Evolutionary conservation across 768 basidiomycete genomes (phyloP).

Genomic region (Filobasidium floriforme): DNA sequence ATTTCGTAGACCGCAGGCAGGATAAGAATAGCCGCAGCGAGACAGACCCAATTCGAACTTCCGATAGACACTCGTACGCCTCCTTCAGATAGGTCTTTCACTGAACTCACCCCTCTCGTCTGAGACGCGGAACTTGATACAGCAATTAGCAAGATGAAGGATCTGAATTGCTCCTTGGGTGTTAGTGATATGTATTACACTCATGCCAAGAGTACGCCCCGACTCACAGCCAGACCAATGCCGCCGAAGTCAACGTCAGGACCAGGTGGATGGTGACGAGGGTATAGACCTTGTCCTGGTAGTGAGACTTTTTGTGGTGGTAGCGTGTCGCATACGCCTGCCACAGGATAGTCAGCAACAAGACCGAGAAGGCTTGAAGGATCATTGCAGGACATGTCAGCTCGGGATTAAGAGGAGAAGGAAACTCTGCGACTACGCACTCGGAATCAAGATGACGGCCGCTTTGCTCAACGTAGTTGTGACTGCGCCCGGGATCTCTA

Average conservation of each 20-base stretch:
- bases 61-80: background rate
- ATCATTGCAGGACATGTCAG: background rate
- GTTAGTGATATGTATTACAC: too few species aligned
- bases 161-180: too few species aligned
- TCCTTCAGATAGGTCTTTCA: background rate
- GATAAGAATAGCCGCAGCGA: background rate
- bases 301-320: background rate
- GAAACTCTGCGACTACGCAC: background rate
- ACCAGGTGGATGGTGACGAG: constrained; percentile 1
- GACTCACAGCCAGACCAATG: background rate
- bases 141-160: background rate
- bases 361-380: background rate
- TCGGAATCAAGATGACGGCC: background rate
- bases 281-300: background rate
- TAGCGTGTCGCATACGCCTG: background rate
- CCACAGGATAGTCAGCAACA: background rate
- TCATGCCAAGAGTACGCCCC: too few species aligned
- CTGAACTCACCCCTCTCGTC: background rate
- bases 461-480: background rate
- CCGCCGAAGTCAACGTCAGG: background rate
- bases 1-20: background rate
- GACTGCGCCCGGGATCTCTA: background rate
- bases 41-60: background rate
- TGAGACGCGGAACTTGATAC: background rate
- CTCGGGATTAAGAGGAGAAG: background rate